A percentile compares a stretch with the other conserved stretches of the same genome.
Conservation (phyloP, 75 land plant genomes). For the Larix kaempferi region DNA sequence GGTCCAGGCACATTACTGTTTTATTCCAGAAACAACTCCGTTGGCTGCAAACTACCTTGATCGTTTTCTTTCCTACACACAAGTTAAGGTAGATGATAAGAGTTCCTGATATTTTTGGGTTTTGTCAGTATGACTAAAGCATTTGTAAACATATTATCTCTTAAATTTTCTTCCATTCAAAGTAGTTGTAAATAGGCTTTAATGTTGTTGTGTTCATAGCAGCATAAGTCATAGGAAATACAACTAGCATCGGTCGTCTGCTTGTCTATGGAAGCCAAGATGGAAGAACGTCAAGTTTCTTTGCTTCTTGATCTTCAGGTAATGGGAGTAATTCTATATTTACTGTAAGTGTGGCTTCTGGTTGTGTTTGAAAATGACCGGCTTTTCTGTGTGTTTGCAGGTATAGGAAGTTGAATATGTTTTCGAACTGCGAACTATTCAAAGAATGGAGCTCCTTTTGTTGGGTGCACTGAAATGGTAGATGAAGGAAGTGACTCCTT, state of each 20-base stretch:
- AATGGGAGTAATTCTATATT: not conserved
- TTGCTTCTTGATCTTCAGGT: conserved; percentile 51
- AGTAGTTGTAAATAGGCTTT: too few species aligned
- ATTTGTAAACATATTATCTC: too few species aligned
- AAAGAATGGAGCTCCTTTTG: conserved; percentile 68
- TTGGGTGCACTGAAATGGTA: conserved; percentile 60
- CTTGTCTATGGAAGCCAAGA: conserved; percentile 55
- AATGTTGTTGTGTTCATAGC: too few species aligned
- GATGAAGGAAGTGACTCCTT: conserved; percentile 52
- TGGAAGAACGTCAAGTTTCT: conserved; percentile 53
- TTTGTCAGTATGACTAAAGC: too few species aligned
- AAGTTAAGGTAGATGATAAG: not conserved
- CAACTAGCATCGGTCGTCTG: conserved; percentile 42
- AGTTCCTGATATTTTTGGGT: too few species aligned
- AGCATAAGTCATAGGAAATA: conserved; percentile 30
- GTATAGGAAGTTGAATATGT: conserved; percentile 23
- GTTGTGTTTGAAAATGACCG: not conserved
- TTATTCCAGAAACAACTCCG: not conserved
- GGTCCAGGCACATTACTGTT: not conserved
- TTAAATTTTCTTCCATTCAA: too few species aligned
- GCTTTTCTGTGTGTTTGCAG: not conserved
- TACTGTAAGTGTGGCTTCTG: not conserved
- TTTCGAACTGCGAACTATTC: conserved; percentile 52
- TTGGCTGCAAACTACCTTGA: not conserved
- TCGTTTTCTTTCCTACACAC: not conserved